Percentiles rank a stretch among this genome's conserved stretches.
Conservation (phyloP, 1,284 basidiomycete species). For the Prillingera fragicola region DNA sequence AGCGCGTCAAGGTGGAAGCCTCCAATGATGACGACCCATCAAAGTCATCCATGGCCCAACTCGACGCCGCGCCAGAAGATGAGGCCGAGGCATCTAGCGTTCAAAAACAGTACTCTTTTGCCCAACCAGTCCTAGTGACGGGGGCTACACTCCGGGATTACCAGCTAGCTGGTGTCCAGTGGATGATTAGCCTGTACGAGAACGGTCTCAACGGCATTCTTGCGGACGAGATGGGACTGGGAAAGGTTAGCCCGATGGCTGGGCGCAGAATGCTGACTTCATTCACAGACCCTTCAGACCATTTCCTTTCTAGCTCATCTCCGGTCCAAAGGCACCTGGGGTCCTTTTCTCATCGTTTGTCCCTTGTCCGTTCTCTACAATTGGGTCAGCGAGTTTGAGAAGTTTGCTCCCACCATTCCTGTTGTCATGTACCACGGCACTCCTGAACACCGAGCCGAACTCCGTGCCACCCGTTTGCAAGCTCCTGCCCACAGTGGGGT, state of each 20-base stretch:
- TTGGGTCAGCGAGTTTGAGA: constrained; percentile 80
- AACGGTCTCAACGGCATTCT: constrained; percentile 93
- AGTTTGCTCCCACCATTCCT: constrained; percentile 69
- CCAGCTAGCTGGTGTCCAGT: constrained; percentile 90
- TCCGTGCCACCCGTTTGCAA: constrained; percentile 56
- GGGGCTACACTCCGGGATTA: constrained; percentile 82
- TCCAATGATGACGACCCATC: no score
- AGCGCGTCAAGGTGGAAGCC: constrained; percentile 25
- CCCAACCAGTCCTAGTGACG: constrained; percentile 73
- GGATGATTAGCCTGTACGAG: constrained; percentile 89
- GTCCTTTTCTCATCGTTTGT: constrained; percentile 83
- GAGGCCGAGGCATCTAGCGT: constrained; percentile 11
- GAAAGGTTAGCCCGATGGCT: constrained; percentile 55
- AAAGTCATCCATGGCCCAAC: no score
- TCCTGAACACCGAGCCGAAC: constrained; percentile 66
- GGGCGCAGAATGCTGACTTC: neutral
- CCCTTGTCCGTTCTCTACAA: constrained; percentile 89
- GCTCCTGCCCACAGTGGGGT: constrained; percentile 26
- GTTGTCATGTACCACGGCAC: constrained; percentile 79
- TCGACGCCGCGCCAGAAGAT: constrained; percentile 2
- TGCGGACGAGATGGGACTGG: constrained; percentile 79
- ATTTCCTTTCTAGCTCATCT: constrained; percentile 89
- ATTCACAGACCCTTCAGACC: constrained; percentile 73
- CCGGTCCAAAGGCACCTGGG: constrained; percentile 65
- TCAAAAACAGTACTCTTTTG: constrained; percentile 41